Conservation (phyloP, 345 rosid species). For the Turritis glabra region DNA sequence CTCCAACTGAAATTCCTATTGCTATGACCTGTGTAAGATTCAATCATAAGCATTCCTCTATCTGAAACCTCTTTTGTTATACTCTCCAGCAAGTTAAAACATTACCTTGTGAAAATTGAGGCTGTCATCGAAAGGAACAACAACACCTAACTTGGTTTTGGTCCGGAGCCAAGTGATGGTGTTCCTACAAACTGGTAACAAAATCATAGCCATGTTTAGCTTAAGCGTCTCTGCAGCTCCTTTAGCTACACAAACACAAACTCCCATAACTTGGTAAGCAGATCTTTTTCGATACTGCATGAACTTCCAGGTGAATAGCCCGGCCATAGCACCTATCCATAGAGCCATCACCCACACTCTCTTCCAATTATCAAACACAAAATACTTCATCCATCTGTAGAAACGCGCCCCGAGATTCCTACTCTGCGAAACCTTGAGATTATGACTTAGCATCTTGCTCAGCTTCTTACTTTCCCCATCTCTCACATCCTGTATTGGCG, state of each 20-base stretch:
- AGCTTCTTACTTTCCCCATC: constrained; percentile 54
- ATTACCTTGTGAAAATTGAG: constrained; percentile 85
- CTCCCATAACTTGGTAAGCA: constrained; percentile 63
- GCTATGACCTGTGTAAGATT: constrained; percentile 59
- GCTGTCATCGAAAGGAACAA: constrained; percentile 76
- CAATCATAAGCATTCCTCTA: constrained; percentile 15
- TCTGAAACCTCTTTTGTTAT: background rate
- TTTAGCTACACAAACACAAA: constrained; percentile 70
- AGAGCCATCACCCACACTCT: constrained; percentile 72
- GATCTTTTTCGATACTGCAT: constrained; percentile 51
- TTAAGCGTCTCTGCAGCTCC: constrained; percentile 85
- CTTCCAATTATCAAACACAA: constrained; percentile 71
- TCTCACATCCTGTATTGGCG: constrained; percentile 46
- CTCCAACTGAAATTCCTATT: constrained; percentile 60
- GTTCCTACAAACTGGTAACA: constrained; percentile 75
- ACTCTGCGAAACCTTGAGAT: constrained; percentile 54
- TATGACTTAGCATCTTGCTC: constrained; percentile 72
- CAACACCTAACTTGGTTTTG: constrained; percentile 55
- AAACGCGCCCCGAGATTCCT: constrained; percentile 48
- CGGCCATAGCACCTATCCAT: constrained; percentile 63
- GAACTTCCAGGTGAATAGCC: constrained; percentile 65
- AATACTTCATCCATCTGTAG: constrained; percentile 45
- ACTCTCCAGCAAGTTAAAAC: background rate
- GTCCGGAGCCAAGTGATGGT: constrained; percentile 84
- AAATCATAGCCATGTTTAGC: constrained; percentile 74